Evolutionary conservation across 768 basidiomycete species (phyloP).

Genomic region (Agrocybe chaxingu): DNA sequence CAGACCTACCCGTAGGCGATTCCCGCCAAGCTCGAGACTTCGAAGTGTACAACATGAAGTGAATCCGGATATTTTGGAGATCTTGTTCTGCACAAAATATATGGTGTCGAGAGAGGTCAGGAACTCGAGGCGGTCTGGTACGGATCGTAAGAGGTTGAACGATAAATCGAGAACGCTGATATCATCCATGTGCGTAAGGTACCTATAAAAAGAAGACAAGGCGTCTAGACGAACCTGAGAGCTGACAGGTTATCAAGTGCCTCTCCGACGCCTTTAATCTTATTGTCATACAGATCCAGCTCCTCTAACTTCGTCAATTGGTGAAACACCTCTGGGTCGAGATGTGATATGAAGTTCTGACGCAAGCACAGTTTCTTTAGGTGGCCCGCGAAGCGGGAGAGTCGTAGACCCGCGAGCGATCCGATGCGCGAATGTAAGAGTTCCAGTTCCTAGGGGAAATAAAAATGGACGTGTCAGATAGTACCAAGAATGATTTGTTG

Average conservation of each 20-base stretch:
- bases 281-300: conserved; percentile 95
- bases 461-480: not conserved
- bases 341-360: conserved; percentile 74
- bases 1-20: conserved; percentile 75
- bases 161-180: conserved; percentile 84
- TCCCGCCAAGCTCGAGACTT: conserved; percentile 92
- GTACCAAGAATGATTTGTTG: not conserved
- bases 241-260: conserved; percentile 56
- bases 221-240: conserved; percentile 35
- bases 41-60: conserved; percentile 52
- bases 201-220: not conserved
- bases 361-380: conserved; percentile 79
- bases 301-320: conserved; percentile 74
- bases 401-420: conserved; percentile 62
- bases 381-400: conserved; percentile 67
- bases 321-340: conserved; percentile 72
- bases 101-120: conserved; percentile 68
- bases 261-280: conserved; percentile 70
- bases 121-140: conserved; percentile 60
- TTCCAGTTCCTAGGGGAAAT: conserved; percentile 68
- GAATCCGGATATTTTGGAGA: conserved; percentile 73
- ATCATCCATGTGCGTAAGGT: not conserved
- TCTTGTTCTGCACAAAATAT: conserved; percentile 97
- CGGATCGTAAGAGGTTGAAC: conserved; percentile 81
- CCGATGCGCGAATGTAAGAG: conserved; percentile 77